A percentile compares a stretch with the other conserved stretches of the same genome.
These are phyloP conservation scores for Cladorrhinum sp. DNA, from an alignment of 2,329 filamentous ascomycete genomes.

Conservation along the genomic window DNA sequence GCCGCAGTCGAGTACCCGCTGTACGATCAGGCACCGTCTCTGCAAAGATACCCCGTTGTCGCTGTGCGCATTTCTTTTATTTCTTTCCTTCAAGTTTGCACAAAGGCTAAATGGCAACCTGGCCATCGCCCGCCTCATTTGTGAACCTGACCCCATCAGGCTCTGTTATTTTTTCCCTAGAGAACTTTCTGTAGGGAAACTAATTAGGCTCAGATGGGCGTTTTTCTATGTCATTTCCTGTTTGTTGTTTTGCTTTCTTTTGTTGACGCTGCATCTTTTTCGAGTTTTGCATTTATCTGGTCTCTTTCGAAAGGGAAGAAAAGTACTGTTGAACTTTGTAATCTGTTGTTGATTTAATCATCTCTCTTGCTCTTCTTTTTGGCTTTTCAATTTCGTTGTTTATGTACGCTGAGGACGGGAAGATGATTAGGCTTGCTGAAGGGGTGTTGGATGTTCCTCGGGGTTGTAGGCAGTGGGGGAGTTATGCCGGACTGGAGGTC, in stretches of 20 bases:
- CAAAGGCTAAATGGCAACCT: not conserved
- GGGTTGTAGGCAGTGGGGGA: too few species aligned
- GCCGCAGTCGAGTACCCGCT: slow-evolving; percentile 17
- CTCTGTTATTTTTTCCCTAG: not conserved
- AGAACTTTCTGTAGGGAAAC: not conserved
- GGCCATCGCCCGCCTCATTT: not conserved
- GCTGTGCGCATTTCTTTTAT: not conserved
- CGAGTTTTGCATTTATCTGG: not conserved
- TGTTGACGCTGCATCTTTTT: not conserved
- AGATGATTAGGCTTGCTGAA: not conserved
- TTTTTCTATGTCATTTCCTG: not conserved
- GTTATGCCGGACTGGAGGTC: too few species aligned
- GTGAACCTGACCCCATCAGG: not conserved
- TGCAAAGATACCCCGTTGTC: slow-evolving; percentile 2
- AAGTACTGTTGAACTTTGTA: not conserved
- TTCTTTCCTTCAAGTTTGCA: not conserved
- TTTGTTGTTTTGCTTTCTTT: slow-evolving; percentile 7
- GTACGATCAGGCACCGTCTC: slow-evolving; percentile 24
- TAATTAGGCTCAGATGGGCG: not conserved
- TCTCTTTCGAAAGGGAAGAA: not conserved
- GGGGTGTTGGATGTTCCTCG: too few species aligned
- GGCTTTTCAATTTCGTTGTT: not conserved
- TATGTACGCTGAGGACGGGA: not conserved
- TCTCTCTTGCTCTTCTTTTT: not conserved
- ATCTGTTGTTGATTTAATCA: not conserved